These are phyloP conservation scores for Russula vinacea DNA, from an alignment of 768 basidiomycete species.

Conservation along the genomic window DNA sequence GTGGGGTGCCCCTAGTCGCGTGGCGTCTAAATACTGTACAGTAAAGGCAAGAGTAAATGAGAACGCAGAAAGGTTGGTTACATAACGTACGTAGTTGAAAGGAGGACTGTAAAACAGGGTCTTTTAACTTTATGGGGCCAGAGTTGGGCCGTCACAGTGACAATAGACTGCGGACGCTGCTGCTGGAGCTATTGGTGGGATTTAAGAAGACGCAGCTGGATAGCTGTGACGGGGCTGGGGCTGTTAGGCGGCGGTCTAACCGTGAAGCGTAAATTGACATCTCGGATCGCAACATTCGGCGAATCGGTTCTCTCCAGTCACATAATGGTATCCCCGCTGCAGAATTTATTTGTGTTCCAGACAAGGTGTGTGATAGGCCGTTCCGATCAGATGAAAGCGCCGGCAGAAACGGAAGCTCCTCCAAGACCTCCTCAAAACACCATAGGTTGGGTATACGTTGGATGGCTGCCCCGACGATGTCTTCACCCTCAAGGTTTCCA, in stretches of 20 bases:
- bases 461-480: background rate
- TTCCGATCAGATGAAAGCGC: background rate
- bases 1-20: no score
- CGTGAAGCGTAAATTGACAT: background rate
- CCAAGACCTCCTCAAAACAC: background rate
- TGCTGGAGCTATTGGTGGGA: no score
- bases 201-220: no score
- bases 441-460: background rate
- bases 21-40: no score
- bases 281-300: background rate
- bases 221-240: background rate
- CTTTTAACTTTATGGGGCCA: no score
- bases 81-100: no score
- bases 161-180: no score
- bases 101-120: no score
- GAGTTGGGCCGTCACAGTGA: no score
- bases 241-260: background rate
- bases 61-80: no score
- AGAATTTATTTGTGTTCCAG: background rate
- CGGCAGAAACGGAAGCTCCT: background rate
- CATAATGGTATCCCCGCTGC: background rate
- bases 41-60: no score
- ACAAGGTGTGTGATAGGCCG: background rate
- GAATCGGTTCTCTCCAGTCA: background rate
- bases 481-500: constrained; percentile 5